Conservation (phyloP, 371 early-diverging fungal genomes). For the Entomophthora muscae region DNA sequence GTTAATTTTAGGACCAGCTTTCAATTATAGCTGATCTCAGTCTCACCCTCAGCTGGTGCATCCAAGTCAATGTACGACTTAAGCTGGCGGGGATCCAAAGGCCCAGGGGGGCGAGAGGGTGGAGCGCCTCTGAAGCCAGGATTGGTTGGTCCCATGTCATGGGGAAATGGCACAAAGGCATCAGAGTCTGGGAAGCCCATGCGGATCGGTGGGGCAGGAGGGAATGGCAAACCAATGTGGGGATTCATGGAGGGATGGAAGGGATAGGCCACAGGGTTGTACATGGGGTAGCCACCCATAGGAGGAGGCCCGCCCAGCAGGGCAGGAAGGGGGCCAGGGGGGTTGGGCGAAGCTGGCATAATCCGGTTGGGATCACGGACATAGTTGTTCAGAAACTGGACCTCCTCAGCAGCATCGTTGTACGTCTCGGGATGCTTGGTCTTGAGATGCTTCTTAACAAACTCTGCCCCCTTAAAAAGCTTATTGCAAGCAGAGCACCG, state of each 20-base stretch:
- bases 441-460: conserved; percentile 81
- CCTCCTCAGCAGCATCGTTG: conserved; percentile 30
- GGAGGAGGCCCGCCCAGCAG: conserved; percentile 8
- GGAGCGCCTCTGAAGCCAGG: neutral
- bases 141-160: neutral
- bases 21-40: conserved; percentile 1
- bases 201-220: neutral
- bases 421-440: conserved; percentile 67
- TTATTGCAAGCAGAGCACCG: conserved; percentile 81
- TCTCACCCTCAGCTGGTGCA: conserved; percentile 29
- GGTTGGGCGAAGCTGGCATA: conserved; percentile 21
- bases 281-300: conserved; percentile 10
- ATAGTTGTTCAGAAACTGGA: conserved; percentile 69
- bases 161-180: neutral
- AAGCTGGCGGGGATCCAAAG: conserved; percentile 35
- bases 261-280: conserved; percentile 1
- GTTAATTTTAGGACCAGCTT: too few relatives aligned
- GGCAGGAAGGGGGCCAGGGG: conserved; percentile 11
- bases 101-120: neutral
- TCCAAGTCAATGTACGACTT: conserved; percentile 70
- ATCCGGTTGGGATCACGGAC: conserved; percentile 61
- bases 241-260: conserved; percentile 12
- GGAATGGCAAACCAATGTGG: conserved; percentile 14
- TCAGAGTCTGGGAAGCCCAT: conserved; percentile 1
- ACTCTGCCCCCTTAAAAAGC: conserved; percentile 85